phyloP scores from a whole-genome alignment of 495 filamentous ascomycete genomes.

The Opeltia flavorubescens region DNA sequence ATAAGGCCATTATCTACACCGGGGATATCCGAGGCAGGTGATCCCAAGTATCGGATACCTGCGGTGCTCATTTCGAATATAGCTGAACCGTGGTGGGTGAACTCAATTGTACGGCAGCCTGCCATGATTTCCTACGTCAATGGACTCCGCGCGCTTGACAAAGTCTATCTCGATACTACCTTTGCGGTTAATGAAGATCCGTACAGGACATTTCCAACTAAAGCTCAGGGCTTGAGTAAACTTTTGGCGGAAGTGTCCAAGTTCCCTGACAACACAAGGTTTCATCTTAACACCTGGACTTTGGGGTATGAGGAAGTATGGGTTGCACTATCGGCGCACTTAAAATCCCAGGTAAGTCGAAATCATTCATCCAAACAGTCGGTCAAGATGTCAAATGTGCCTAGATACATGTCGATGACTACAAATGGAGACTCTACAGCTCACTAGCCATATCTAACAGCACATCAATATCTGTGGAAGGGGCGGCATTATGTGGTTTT shows the following conservation, averaged over 20 bases:
- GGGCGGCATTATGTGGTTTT: conserved; percentile 59
- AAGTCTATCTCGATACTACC: conserved; percentile 79
- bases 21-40: conserved; percentile 72
- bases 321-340: conserved; percentile 58
- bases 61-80: not conserved
- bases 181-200: conserved; percentile 39
- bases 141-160: conserved; percentile 52
- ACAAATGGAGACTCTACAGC: conserved; percentile 60
- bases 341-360: conserved; percentile 44
- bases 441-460: conserved; percentile 32
- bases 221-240: conserved; percentile 61
- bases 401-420: conserved; percentile 70
- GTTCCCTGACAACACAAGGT: conserved; percentile 64
- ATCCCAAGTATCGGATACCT: not conserved
- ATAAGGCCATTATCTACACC: conserved; percentile 73
- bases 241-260: conserved; percentile 50
- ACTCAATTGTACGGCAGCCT: conserved; percentile 53
- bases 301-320: conserved; percentile 91
- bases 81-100: conserved; percentile 58
- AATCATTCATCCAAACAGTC: not conserved
- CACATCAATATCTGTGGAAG: conserved; percentile 31
- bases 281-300: conserved; percentile 85
- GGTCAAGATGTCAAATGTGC: conserved; percentile 1
- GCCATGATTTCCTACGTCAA: conserved; percentile 59
- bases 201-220: conserved; percentile 37